A percentile compares a stretch with the other conserved stretches of the same genome.
Evolutionary conservation across 352 stramenopile species (phyloP).

Genomic region (Hyaloperonospora arabidopsidis): DNA sequence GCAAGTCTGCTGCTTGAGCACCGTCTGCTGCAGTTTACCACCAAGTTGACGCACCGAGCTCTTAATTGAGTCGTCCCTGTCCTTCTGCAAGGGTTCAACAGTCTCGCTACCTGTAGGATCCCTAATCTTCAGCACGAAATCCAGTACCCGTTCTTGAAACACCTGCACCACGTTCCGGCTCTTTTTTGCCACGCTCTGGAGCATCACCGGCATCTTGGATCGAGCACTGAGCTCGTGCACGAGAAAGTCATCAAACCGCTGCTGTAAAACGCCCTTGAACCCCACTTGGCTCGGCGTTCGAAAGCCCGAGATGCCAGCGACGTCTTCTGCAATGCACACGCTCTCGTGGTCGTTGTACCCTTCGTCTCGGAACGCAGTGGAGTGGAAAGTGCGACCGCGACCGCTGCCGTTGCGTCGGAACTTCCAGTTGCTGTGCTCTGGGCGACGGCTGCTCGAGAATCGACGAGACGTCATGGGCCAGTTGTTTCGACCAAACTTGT

Average conservation of each 20-base stretch:
- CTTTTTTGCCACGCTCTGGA: conserved; percentile 34
- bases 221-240: conserved; percentile 55
- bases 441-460: conserved; percentile 18
- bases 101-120: conserved; percentile 1
- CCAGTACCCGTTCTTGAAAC: conserved; percentile 37
- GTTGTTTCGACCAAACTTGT: not conserved
- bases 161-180: conserved; percentile 24
- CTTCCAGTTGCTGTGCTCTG: conserved; percentile 7
- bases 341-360: conserved; percentile 60
- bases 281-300: conserved; percentile 27
- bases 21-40: conserved; percentile 24
- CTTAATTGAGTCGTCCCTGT: conserved; percentile 10
- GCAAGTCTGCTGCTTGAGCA: conserved; percentile 12
- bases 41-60: conserved; percentile 14
- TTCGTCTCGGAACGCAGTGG: conserved; percentile 46
- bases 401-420: not conserved
- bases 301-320: conserved; percentile 55
- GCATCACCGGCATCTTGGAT: conserved; percentile 24
- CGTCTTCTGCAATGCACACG: conserved; percentile 54
- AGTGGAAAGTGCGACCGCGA: conserved; percentile 1
- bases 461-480: conserved; percentile 24
- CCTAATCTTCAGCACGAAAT: conserved; percentile 20
- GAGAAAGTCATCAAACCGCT: conserved; percentile 80
- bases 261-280: conserved; percentile 70
- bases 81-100: not conserved